phyloP scores from a whole-genome alignment of 257 asterid species.

The Perilla frutescens region DNA sequence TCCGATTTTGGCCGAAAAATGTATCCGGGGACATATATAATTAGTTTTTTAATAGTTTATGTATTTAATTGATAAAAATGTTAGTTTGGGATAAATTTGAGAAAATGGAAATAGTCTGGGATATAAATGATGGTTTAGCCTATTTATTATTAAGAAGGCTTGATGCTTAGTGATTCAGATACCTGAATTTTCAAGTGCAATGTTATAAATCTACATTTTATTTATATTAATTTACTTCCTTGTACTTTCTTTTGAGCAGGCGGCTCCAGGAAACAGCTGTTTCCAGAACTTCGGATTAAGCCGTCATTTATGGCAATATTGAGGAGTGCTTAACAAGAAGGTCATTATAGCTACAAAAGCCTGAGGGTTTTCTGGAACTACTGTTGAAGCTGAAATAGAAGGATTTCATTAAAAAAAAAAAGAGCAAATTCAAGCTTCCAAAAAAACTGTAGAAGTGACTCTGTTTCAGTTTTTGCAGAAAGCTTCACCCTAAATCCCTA shows the following conservation, averaged over 20 bases:
- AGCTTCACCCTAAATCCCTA: not conserved
- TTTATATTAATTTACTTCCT: not conserved
- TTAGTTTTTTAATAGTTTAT: no score
- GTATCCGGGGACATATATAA: no score
- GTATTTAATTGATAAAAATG: no score
- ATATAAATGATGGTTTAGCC: not conserved
- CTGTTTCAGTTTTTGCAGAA: not conserved
- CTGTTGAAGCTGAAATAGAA: not conserved
- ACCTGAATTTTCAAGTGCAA: not conserved
- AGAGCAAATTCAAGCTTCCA: not conserved
- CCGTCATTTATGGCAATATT: slow-evolving; percentile 6
- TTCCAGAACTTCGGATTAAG: not conserved
- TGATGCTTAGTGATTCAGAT: not conserved
- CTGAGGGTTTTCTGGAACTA: not conserved
- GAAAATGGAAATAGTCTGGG: no score
- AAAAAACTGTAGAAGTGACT: slow-evolving; percentile 10
- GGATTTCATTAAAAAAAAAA: not conserved
- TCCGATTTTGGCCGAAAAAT: no score
- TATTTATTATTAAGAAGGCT: not conserved
- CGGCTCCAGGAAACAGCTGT: not conserved
- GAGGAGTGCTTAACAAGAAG: slow-evolving; percentile 23
- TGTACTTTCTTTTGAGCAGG: not conserved
- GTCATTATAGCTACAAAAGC: not conserved
- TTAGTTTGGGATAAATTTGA: no score
- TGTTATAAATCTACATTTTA: not conserved